A percentile compares a stretch with the other conserved stretches of the same genome.
Conservation (phyloP, 345 rosid species). For the Melastoma malabathricum region DNA sequence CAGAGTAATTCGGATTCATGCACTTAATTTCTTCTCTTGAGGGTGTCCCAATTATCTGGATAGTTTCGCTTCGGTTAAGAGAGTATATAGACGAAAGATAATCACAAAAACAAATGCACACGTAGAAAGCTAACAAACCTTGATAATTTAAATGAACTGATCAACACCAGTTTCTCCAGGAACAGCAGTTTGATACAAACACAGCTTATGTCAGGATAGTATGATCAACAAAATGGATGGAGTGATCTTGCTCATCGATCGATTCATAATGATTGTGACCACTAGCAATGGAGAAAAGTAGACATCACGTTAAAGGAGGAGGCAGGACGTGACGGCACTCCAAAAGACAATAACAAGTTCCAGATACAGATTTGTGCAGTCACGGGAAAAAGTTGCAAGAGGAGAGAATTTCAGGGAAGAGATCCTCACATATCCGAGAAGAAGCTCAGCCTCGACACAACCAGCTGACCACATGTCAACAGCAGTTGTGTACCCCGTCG, state of each 20-base stretch:
- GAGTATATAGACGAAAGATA: too few relatives aligned
- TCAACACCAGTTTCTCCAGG: conserved; percentile 97
- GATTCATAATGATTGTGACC: too few relatives aligned
- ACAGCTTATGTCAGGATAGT: not conserved
- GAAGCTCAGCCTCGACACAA: conserved; percentile 91
- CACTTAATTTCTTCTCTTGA: conserved; percentile 94
- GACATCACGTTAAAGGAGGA: too few relatives aligned
- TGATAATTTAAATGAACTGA: conserved; percentile 93
- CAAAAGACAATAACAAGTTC: too few relatives aligned
- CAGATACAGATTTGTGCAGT: too few relatives aligned
- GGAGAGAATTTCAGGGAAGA: not conserved
- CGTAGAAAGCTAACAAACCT: conserved; percentile 25
- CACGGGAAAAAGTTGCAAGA: too few relatives aligned
- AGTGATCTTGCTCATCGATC: too few relatives aligned
- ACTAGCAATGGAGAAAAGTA: too few relatives aligned
- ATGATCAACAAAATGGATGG: too few relatives aligned
- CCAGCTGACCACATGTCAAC: conserved; percentile 98
- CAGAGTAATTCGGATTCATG: conserved; percentile 95
- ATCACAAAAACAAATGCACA: too few relatives aligned
- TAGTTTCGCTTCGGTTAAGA: not conserved
- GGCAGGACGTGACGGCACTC: too few relatives aligned
- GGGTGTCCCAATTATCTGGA: conserved; percentile 90
- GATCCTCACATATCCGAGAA: conserved; percentile 64
- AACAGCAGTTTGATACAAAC: conserved; percentile 20
- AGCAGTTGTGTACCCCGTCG: conserved; percentile 85